Base-by-base conservation (phyloP, 1,284 basidiomycete species). In the Fomitopsis schrenkii region DNA sequence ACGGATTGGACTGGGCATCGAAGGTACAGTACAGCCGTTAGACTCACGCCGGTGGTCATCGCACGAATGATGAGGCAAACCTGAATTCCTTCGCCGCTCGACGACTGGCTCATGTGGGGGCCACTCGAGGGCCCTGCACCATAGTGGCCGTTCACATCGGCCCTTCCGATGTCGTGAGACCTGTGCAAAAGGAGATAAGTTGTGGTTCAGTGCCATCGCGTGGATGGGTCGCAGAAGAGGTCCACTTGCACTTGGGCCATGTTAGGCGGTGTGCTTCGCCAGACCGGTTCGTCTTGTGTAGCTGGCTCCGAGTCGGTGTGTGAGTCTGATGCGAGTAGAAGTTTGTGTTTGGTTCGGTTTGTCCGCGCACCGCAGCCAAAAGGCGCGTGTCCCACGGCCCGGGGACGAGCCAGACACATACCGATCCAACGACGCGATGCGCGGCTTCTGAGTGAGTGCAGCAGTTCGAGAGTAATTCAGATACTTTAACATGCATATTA, bases 231-330 rank as follows among this genome's bases (percentile, higher is more conserved):
- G 28, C n/a, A 50, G 45, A 52, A 38, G 28, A 46, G 19, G 30
- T 30, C 6, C 26, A 30, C 59, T 38, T 50, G 55, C 59, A 60
- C 36, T 30, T 58, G 57, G 52, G 50, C 56, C 55, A 58, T 54
- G 38, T 53, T 50, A 30, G 38, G 46, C 46, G 46, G 19, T 56
- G 19, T 30, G 33, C 33, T 26, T 54, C 22, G 46, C 35, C 52
- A 55, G 35, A 61, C 60, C 55, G 60, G 60, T 61, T 61, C 60
- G 60, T 58, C 52, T 61, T 45, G 48, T 30, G 48, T 50, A 50
- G 48, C 48, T 50, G 28, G 28, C 28, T 33, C 48, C 48, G 57
- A 26, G 19, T 41, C n/a, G 53, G 40, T 35, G 35, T 36, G 22
- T 17, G 48, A 50, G 33, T 33, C 38, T 28, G 22, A 26, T 50